Conservation (phyloP, 2,329 filamentous ascomycete species). For the Neurospora sp. region DNA sequence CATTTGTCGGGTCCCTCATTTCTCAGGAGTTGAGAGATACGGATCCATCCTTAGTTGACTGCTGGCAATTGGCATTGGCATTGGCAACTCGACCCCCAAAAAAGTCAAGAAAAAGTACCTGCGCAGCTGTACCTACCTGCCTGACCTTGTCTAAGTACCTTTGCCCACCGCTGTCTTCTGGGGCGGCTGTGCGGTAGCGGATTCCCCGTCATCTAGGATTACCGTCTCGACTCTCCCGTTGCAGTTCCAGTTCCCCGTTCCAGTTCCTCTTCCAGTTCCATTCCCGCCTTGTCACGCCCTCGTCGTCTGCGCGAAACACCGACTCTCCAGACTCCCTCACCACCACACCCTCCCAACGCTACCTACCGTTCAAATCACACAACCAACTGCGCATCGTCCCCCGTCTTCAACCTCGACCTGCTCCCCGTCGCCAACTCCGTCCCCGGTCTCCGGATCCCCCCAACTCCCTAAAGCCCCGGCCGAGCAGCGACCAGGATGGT, state of each 20-base stretch:
- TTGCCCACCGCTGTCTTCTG: neutral
- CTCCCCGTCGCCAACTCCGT: neutral
- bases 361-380: neutral
- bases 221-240: neutral
- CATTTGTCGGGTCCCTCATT: neutral
- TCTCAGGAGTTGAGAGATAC: neutral
- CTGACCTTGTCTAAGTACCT: neutral
- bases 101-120: neutral
- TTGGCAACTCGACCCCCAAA: neutral
- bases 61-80: neutral
- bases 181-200: neutral
- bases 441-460: slow-evolving; percentile 3
- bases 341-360: neutral
- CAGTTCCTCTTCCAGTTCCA: neutral
- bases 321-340: neutral
- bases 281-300: neutral
- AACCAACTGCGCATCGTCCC: neutral
- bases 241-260: neutral
- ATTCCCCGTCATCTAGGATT: neutral
- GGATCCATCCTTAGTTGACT: neutral
- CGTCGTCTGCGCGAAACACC: neutral
- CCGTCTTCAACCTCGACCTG: neutral
- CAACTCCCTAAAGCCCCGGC: slow-evolving; percentile 19
- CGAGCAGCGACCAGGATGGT: slow-evolving; percentile 47
- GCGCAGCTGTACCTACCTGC: neutral